These are phyloP conservation scores for Bipolaris gigantea DNA, from an alignment of 2,329 filamentous ascomycete species.

Conservation along the genomic window DNA sequence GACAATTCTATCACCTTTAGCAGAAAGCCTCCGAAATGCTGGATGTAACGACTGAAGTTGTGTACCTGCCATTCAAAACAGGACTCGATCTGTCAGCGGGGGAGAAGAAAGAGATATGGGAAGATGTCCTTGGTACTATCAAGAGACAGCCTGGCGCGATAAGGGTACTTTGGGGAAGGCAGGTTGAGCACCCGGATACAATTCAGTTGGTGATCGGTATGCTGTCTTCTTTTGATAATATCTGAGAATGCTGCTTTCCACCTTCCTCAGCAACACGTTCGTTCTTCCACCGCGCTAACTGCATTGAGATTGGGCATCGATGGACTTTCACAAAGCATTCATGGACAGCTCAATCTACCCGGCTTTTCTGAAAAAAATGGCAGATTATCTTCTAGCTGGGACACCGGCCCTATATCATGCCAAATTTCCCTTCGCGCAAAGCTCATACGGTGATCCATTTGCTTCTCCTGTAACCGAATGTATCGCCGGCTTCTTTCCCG, in stretches of 20 bases:
- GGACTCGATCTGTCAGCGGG: slow-evolving; percentile 29
- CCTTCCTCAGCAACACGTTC: too few species aligned
- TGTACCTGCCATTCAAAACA: slow-evolving; percentile 43
- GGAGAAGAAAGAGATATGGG: slow-evolving; percentile 36
- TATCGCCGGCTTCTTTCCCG: slow-evolving; percentile 49
- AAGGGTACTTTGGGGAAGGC: slow-evolving; percentile 41
- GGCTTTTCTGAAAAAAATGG: slow-evolving; percentile 42
- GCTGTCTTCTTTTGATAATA: slow-evolving; percentile 19
- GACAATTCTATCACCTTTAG: too few species aligned
- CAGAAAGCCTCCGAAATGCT: slow-evolving; percentile 20
- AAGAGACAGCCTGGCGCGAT: slow-evolving; percentile 43
- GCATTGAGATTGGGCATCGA: slow-evolving; percentile 49
- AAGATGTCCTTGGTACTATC: slow-evolving; percentile 41
- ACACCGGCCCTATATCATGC: slow-evolving; percentile 40
- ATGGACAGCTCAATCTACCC: slow-evolving; percentile 41
- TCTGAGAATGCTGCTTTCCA: neutral
- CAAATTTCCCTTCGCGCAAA: slow-evolving; percentile 25
- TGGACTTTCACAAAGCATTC: slow-evolving; percentile 48
- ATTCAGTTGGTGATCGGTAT: slow-evolving; percentile 48
- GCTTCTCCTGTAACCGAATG: slow-evolving; percentile 56
- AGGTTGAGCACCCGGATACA: slow-evolving; percentile 45
- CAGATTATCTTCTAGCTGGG: slow-evolving; percentile 30
- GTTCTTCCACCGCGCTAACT: neutral
- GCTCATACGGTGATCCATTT: slow-evolving; percentile 26
- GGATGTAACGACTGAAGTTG: slow-evolving; percentile 45